These are phyloP conservation scores for Lyophyllum atratum DNA, from an alignment of 768 basidiomycete genomes.

Conservation along the genomic window DNA sequence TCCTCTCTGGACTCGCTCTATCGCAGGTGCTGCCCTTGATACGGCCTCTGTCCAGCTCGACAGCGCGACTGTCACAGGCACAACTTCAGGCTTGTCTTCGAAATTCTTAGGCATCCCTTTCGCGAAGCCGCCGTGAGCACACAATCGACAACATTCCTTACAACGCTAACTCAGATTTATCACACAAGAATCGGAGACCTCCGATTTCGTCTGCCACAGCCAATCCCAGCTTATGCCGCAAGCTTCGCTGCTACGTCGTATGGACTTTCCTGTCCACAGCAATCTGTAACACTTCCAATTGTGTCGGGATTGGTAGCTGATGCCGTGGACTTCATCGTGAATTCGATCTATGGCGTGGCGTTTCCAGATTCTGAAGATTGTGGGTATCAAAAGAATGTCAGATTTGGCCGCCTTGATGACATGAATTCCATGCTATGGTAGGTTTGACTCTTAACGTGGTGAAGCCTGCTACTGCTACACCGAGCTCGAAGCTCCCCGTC, in stretches of 20 bases:
- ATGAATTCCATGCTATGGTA: conserved; percentile 24
- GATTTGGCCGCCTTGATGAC: conserved; percentile 12
- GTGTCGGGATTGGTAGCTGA: conserved; percentile 29
- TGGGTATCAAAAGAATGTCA: conserved; percentile 19
- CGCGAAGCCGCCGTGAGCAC: conserved; percentile 48
- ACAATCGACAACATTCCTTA: neutral
- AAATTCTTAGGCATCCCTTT: conserved; percentile 54
- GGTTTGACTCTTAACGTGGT: conserved; percentile 47
- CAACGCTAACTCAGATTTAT: neutral
- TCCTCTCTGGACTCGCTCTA: conserved; percentile 6
- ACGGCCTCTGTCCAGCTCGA: conserved; percentile 41
- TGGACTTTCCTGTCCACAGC: conserved; percentile 52
- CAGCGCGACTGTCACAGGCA: conserved; percentile 44
- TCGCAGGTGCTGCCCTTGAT: neutral
- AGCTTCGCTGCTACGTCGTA: conserved; percentile 37
- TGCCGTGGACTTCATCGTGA: conserved; percentile 29
- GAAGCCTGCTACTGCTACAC: conserved; percentile 31
- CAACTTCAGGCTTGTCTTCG: conserved; percentile 30
- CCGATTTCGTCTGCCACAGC: conserved; percentile 44
- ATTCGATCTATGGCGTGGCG: conserved; percentile 23
- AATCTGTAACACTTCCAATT: conserved; percentile 32
- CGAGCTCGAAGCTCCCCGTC: conserved; percentile 40
- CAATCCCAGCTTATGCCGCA: conserved; percentile 38
- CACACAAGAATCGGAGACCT: conserved; percentile 34
- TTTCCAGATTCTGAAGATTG: conserved; percentile 45